A percentile compares a stretch with the other conserved stretches of the same genome.
These are phyloP conservation scores for Dictyostelium intermedium DNA, from an alignment of 78 protist species.

Conservation along the genomic window DNA sequence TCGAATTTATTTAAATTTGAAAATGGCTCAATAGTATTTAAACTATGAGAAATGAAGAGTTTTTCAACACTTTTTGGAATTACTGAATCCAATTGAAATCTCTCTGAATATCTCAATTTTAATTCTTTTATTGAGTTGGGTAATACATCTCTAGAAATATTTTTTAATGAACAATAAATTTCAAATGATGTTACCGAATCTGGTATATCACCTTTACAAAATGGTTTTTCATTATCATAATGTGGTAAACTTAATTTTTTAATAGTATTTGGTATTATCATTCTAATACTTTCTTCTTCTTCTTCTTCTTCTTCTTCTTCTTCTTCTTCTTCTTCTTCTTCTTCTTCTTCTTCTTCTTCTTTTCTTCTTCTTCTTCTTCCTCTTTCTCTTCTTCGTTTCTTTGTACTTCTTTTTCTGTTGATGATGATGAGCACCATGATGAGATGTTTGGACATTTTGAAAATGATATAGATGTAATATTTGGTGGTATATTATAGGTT, in stretches of 20 bases:
- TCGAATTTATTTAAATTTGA: not conserved
- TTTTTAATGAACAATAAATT: no score
- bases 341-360: not conserved
- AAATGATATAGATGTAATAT: not conserved
- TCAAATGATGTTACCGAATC: not conserved
- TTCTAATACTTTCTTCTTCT: not conserved
- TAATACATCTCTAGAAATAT: not conserved
- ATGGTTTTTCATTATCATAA: no score
- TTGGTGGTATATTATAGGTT: not conserved
- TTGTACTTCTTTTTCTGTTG: not conserved
- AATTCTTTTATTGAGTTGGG: not conserved
- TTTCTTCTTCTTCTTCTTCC: no score
- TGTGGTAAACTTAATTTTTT: no score
- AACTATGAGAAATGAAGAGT: not conserved
- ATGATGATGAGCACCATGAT: no score
- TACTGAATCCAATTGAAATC: not conserved
- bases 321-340: not conserved
- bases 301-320: not conserved
- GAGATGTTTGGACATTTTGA: not conserved
- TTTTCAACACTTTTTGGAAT: not conserved
- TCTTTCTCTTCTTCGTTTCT: no score
- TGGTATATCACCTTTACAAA: not conserved
- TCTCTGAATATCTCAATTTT: no score
- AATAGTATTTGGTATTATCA: not conserved
- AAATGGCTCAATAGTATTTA: no score